Evolutionary conservation across 768 basidiomycete species (phyloP), one percentile per base, ranked within the genome.

Genomic region (Tylopilus sp.): DNA sequence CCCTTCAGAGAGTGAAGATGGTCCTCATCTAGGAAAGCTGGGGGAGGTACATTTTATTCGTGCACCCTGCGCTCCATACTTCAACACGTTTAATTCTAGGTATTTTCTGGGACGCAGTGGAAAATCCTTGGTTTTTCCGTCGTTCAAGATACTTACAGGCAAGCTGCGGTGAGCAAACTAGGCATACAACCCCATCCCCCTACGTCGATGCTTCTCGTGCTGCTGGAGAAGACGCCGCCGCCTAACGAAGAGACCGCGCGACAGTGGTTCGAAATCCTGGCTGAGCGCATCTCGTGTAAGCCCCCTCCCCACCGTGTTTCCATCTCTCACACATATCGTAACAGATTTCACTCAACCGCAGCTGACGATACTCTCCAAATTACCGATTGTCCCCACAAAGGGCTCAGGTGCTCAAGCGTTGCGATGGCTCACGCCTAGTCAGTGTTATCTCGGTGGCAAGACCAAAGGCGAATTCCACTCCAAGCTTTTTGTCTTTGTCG

Each of bases 401-500:
- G 4, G 17, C n/a, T 44, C 43, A 13, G 28, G 43, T 1, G 10
- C 4, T 28, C 43, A n/a, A 33, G 12, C 12, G 17, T 39, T 31
- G 12, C 31, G 13, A 12, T 31, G 36, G 49, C 13, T 39, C 7
- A 8, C 26, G 13, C 49, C 49, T 6, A 39, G 20, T 7, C 35
- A 44, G 21, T 50, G 49, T 44, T 50, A 39, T 26, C 15, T 44
- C 20, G 36, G 43, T 17, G 43, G 39, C 4, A 33, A 13, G 5
- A 22, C 15, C 0, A 20, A 39, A 39, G 49, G 22, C 21, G 11
- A 22, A 4, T 39, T 50, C 13, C 11, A 50, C 11, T 39, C 49
- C 11, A 44, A 39, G 36, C 18, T 50, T 26, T 50, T 50, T 12
- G 49, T 30, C 20, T 50, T 50, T 28, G 49, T 50, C 6, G 17